These are phyloP conservation scores for Limonium bicolor DNA, from an alignment of 148 eudicot species.

Conservation along the genomic window DNA sequence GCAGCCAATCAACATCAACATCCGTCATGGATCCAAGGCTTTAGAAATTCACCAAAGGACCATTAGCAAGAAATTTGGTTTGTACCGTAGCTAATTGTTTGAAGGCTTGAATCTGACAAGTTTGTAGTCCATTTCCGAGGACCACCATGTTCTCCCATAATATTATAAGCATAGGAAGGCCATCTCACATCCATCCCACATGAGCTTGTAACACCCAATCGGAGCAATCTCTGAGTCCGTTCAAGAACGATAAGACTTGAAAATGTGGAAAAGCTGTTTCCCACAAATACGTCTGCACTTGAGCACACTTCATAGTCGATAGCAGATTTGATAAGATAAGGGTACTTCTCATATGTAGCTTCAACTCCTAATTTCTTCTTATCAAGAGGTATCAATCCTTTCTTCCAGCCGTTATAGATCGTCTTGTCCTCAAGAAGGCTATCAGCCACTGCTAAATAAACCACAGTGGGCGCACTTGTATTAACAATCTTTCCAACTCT, in stretches of 20 bases:
- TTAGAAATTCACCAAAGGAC: no score
- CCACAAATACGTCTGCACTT: slow-evolving; percentile 75
- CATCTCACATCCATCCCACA: slow-evolving; percentile 39
- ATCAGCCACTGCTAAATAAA: slow-evolving; percentile 89
- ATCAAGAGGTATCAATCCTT: slow-evolving; percentile 65
- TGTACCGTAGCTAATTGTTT: slow-evolving; percentile 79
- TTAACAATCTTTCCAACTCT: slow-evolving; percentile 62
- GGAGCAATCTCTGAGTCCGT: slow-evolving; percentile 57
- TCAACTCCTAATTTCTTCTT: slow-evolving; percentile 65
- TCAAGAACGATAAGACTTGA: slow-evolving; percentile 82
- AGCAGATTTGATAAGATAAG: slow-evolving; percentile 82
- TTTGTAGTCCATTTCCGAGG: slow-evolving; percentile 70
- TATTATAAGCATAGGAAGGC: slow-evolving; percentile 93
- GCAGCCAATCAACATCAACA: no score
- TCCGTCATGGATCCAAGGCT: no score
- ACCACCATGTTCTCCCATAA: slow-evolving; percentile 42
- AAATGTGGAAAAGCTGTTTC: slow-evolving; percentile 92
- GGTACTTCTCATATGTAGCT: slow-evolving; percentile 50
- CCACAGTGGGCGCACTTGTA: slow-evolving; percentile 31
- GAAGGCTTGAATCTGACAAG: slow-evolving; percentile 60
- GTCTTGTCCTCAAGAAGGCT: slow-evolving; percentile 63
- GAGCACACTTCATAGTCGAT: slow-evolving; percentile 91
- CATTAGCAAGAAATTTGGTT: slow-evolving; percentile 47
- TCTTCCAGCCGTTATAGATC: slow-evolving; percentile 54
- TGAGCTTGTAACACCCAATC: slow-evolving; percentile 18